Evolutionary conservation across 192 early-diverging fungal genomes (phyloP).

Genomic region (Backusella circina): DNA sequence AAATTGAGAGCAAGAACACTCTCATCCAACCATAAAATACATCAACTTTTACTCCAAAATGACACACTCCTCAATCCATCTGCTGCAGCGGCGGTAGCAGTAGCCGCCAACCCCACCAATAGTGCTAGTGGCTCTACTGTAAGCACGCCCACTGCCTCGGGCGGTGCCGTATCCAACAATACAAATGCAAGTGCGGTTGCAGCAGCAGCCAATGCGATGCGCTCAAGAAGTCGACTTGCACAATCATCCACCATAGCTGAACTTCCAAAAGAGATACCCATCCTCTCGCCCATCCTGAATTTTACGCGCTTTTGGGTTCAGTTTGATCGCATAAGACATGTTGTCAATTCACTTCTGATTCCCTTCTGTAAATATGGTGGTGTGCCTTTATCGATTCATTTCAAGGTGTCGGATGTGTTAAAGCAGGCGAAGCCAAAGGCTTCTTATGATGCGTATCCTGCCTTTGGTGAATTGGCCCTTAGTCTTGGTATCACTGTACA

Average conservation of each 20-base stretch:
- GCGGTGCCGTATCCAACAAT: background rate
- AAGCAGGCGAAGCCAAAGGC: background rate
- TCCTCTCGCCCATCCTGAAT: conserved; percentile 22
- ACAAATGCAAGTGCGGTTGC: background rate
- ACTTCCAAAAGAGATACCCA: conserved; percentile 12
- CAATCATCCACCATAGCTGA: background rate
- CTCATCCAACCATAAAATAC: conserved; percentile 19
- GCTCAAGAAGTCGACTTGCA: background rate
- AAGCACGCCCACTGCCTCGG: background rate
- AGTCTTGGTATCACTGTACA: conserved; percentile 26
- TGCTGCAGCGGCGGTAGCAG: background rate
- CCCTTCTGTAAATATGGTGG: conserved; percentile 29
- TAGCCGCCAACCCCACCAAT: background rate
- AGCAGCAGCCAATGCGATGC: background rate
- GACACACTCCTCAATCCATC: background rate
- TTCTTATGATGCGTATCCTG: conserved; percentile 19
- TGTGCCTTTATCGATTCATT: conserved; percentile 28
- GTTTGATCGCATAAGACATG: conserved; percentile 27
- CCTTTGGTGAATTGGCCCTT: conserved; percentile 8
- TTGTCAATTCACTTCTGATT: conserved; percentile 12
- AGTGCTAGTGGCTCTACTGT: background rate
- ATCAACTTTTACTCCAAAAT: background rate
- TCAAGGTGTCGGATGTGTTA: conserved; percentile 6
- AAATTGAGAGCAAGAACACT: conserved; percentile 19
- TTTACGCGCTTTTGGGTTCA: conserved; percentile 27